Conservation (phyloP, 2,329 filamentous ascomycete species). For the Cercospora zeina region DNA sequence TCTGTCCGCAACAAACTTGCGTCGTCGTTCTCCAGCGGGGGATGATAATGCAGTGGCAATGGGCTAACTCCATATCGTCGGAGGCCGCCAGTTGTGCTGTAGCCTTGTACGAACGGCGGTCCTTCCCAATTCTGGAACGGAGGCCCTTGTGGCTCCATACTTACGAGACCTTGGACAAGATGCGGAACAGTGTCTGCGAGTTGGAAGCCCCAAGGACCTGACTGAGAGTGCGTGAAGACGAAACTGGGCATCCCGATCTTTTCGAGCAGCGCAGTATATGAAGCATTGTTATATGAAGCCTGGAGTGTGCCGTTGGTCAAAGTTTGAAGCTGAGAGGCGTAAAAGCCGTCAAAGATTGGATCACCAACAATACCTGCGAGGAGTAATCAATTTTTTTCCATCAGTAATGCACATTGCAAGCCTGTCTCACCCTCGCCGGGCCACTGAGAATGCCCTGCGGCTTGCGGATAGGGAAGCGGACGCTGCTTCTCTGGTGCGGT, state of each 20-base stretch:
- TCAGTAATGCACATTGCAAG: neutral
- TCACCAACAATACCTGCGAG: slow-evolving; percentile 44
- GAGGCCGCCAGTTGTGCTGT: slow-evolving; percentile 21
- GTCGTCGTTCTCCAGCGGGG: slow-evolving; percentile 32
- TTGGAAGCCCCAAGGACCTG: slow-evolving; percentile 49
- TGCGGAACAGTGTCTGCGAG: slow-evolving; percentile 53
- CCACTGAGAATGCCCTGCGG: slow-evolving; percentile 49
- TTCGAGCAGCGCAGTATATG: slow-evolving; percentile 37
- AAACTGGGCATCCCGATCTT: slow-evolving; percentile 48
- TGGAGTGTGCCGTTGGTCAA: slow-evolving; percentile 40
- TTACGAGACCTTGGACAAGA: slow-evolving; percentile 52
- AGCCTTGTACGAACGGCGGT: slow-evolving; percentile 15
- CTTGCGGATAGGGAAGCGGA: slow-evolving; percentile 42
- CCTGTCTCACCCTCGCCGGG: slow-evolving; percentile 33
- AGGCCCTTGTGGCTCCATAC: slow-evolving; percentile 57
- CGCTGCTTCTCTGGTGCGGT: slow-evolving; percentile 38
- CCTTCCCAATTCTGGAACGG: slow-evolving; percentile 45
- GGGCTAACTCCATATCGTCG: slow-evolving; percentile 41
- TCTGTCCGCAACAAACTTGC: slow-evolving; percentile 32
- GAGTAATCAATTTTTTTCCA: neutral
- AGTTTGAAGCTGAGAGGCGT: slow-evolving; percentile 47
- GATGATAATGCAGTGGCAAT: slow-evolving; percentile 40
- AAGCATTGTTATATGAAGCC: slow-evolving; percentile 25
- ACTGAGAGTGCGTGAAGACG: slow-evolving; percentile 55
- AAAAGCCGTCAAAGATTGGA: slow-evolving; percentile 53